These are phyloP conservation scores for Eremothecium gossypii DNA, from an alignment of 1,139 yeast species.

Conservation along the genomic window DNA sequence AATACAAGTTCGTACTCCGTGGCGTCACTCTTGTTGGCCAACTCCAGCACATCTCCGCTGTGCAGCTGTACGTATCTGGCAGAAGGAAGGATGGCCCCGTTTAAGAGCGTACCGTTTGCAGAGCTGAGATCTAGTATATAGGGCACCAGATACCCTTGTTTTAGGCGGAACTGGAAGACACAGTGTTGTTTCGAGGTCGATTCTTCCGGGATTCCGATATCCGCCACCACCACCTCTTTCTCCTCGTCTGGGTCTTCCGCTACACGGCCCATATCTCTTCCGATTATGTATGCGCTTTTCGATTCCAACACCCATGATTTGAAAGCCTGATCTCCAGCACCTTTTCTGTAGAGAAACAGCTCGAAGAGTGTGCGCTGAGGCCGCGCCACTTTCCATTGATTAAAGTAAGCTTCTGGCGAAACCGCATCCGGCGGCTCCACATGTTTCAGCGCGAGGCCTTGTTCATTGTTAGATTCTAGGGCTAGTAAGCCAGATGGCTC, in stretches of 20 bases:
- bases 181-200: constrained; percentile 48
- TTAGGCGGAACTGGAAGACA: constrained; percentile 41
- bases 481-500: constrained; percentile 40
- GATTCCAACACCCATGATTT: constrained; percentile 28
- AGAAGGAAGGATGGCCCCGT: constrained; percentile 38
- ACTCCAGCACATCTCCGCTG: constrained; percentile 39
- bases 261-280: constrained; percentile 29
- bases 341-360: constrained; percentile 16
- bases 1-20: constrained; percentile 23
- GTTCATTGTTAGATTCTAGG: constrained; percentile 34
- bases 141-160: constrained; percentile 26
- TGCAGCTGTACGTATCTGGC: constrained; percentile 41
- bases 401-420: constrained; percentile 26
- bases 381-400: constrained; percentile 21
- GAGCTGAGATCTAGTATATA: constrained; percentile 47
- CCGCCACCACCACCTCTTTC: constrained; percentile 35
- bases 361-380: constrained; percentile 23
- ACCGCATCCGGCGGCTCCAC: constrained; percentile 37
- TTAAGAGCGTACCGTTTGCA: constrained; percentile 45
- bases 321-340: constrained; percentile 10
- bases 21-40: constrained; percentile 35
- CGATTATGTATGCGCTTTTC: constrained; percentile 35
- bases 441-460: constrained; percentile 37
- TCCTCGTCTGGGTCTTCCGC: constrained; percentile 8
- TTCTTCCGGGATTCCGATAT: constrained; percentile 36